Conservation (phyloP, 2,329 filamentous ascomycete genomes). For the Aspergillus glaucus region DNA sequence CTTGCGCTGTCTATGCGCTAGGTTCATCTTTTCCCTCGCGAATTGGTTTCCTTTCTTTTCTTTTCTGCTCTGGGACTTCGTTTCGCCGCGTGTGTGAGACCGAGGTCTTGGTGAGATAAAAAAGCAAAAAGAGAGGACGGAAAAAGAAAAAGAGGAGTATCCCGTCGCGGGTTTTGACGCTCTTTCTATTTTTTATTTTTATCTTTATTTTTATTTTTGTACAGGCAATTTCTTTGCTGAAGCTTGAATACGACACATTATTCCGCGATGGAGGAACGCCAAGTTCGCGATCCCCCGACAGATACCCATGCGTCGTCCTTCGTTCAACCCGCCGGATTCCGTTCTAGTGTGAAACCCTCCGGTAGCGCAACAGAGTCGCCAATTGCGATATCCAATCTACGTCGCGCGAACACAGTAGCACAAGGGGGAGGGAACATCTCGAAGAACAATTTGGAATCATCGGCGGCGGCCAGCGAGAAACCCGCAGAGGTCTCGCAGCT, state of each 20-base stretch:
- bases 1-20: constrained; percentile 17
- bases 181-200: background rate
- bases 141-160: constrained; percentile 1
- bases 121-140: background rate
- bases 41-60: background rate
- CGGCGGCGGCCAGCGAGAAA: constrained; percentile 27
- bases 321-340: background rate
- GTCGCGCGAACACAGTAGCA: constrained; percentile 35
- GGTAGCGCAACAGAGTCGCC: constrained; percentile 12
- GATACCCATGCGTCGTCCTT: background rate
- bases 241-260: background rate
- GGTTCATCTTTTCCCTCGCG: background rate
- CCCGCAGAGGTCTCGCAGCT: constrained; percentile 28
- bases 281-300: background rate
- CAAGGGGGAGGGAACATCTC: constrained; percentile 23
- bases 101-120: background rate
- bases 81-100: background rate
- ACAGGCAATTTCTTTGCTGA: background rate
- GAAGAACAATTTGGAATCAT: constrained; percentile 22
- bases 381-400: constrained; percentile 21
- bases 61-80: background rate
- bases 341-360: background rate
- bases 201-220: background rate
- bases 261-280: constrained; percentile 6
- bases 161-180: background rate